phyloP scores from a whole-genome alignment of 768 basidiomycete genomes.

The Lanmaoa rubissima region DNA sequence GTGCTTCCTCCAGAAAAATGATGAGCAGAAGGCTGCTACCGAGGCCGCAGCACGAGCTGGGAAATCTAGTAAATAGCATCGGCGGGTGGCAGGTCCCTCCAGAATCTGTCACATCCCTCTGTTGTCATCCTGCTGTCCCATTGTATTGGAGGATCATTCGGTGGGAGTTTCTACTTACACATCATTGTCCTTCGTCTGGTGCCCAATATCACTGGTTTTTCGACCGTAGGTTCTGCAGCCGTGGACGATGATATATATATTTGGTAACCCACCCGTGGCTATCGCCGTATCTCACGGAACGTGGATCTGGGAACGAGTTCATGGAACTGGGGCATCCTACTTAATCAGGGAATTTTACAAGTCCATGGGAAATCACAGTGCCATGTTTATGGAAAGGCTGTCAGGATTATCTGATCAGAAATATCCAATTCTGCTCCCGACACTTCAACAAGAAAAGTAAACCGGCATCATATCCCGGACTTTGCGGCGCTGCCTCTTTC shows the following conservation, averaged over 20 bases:
- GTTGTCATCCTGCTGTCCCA: not conserved
- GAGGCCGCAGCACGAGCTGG: conserved; percentile 16
- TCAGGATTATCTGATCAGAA: conserved; percentile 15
- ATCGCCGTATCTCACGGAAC: conserved; percentile 25
- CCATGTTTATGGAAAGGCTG: conserved; percentile 5
- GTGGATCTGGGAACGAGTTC: conserved; percentile 16
- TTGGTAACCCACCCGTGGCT: conserved; percentile 14
- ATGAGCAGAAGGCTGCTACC: conserved; percentile 44
- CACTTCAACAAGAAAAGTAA: conserved; percentile 10
- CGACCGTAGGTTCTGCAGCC: not conserved
- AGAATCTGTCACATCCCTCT: conserved; percentile 13
- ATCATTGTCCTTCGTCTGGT: conserved; percentile 10
- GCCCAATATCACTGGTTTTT: conserved; percentile 17
- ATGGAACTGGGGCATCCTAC: not conserved
- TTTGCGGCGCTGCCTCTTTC: conserved; percentile 21
- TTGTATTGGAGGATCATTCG: conserved; percentile 11
- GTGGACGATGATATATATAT: conserved; percentile 6
- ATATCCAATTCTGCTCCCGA: conserved; percentile 5
- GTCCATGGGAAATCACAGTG: conserved; percentile 4
- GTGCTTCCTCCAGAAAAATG: conserved; percentile 45
- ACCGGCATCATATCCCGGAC: conserved; percentile 24
- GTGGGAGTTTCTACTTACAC: conserved; percentile 14
- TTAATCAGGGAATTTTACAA: conserved; percentile 15
- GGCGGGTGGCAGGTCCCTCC: conserved; percentile 18
- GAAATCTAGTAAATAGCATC: conserved; percentile 38